Evolutionary conservation across 2,329 filamentous ascomycete species (phyloP).

Genomic region (Clarireedia homoeocarpa): DNA sequence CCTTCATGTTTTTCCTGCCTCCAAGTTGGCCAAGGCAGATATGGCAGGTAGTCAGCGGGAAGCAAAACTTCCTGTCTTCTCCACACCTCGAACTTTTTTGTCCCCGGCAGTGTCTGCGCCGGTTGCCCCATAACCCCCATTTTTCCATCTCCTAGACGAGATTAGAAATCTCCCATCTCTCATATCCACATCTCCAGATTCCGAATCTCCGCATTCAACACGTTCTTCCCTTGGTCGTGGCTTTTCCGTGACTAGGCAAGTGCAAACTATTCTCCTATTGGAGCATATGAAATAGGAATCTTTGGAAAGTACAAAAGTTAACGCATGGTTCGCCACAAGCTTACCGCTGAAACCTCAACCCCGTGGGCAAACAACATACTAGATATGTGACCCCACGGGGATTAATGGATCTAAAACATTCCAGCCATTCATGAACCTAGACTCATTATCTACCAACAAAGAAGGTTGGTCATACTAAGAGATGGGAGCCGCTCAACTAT

Average conservation of each 20-base stretch:
- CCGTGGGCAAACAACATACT: conserved; percentile 2
- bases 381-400: neutral
- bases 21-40: no score
- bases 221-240: no score
- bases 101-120: neutral
- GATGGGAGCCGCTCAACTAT: neutral
- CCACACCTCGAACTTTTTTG: neutral
- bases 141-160: neutral
- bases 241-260: no score
- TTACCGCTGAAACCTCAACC: conserved; percentile 1
- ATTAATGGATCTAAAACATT: neutral
- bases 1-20: no score
- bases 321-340: neutral
- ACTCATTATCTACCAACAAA: neutral
- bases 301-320: neutral
- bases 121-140: neutral
- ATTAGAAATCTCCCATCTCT: neutral
- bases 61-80: conserved; percentile 3
- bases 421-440: conserved; percentile 1
- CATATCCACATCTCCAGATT: neutral
- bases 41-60: neutral
- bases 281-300: neutral
- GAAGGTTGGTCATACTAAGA: neutral
- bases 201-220: no score
- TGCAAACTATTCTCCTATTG: neutral